phyloP scores from a whole-genome alignment of 1,284 basidiomycete genomes.

The Sanghuangporus weigelae region DNA sequence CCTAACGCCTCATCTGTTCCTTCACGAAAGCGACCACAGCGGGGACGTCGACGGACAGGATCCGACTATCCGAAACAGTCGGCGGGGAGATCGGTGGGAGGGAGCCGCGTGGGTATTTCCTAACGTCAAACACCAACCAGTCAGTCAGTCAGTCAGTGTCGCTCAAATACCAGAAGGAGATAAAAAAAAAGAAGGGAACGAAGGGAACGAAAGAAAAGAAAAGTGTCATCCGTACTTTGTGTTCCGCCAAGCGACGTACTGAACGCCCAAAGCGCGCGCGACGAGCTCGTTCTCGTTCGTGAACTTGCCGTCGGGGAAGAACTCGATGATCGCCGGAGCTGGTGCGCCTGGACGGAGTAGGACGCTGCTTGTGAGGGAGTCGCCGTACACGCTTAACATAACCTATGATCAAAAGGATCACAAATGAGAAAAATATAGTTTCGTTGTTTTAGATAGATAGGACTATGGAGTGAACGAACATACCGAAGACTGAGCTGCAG shows the following conservation, averaged over 20 bases:
- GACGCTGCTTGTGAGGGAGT: conserved; percentile 64
- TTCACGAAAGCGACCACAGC: conserved; percentile 41
- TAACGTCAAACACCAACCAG: conserved; percentile 16
- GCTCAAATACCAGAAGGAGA: not conserved
- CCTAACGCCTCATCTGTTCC: conserved; percentile 22
- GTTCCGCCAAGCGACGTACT: conserved; percentile 73
- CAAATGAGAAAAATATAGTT: not conserved
- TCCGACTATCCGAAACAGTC: conserved; percentile 35
- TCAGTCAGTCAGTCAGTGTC: not conserved
- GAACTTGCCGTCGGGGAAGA: conserved; percentile 73
- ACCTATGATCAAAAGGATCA: conserved; percentile 37
- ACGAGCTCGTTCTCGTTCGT: conserved; percentile 63
- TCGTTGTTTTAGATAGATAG: too few relatives aligned
- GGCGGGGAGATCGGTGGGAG: conserved; percentile 38
- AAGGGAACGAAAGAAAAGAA: conserved; percentile 21
- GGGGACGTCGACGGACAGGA: conserved; percentile 46
- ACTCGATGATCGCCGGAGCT: conserved; percentile 47
- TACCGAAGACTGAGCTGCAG: conserved; percentile 71
- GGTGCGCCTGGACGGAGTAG: conserved; percentile 46
- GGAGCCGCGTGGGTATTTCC: conserved; percentile 27
- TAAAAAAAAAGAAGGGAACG: conserved; percentile 9
- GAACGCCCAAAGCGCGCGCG: conserved; percentile 59
- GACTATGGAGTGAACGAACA: conserved; percentile 25
- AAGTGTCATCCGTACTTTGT: conserved; percentile 37
- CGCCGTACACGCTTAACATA: conserved; percentile 67